These are phyloP conservation scores for Trypanosoma platydactyli DNA, from an alignment of 208 protist species.

Conservation along the genomic window DNA sequence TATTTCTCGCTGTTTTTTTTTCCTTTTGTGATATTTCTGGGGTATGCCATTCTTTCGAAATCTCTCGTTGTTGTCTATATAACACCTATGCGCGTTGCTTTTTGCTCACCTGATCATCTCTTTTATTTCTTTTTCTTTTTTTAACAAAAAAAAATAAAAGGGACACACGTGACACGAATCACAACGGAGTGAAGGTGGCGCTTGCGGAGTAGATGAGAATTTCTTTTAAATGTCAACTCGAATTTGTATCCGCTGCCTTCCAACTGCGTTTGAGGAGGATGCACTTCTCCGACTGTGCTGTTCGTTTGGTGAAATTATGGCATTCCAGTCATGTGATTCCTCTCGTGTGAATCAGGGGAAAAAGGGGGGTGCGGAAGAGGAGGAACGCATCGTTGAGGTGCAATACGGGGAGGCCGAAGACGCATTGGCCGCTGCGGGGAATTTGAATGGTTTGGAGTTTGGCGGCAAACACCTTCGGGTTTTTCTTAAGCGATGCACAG, in stretches of 20 bases:
- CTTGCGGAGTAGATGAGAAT: too few species aligned
- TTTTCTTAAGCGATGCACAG: conserved; percentile 16
- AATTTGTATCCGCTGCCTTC: conserved; percentile 53
- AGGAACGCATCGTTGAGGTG: conserved; percentile 36
- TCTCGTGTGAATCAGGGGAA: too few species aligned
- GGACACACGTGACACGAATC: too few species aligned
- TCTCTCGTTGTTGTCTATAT: conserved; percentile 2
- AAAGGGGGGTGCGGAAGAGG: background rate
- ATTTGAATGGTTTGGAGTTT: conserved; percentile 83
- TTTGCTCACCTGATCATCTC: background rate
- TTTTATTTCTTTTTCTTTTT: conserved; percentile 15
- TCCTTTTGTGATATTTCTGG: too few species aligned
- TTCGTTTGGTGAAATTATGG: conserved; percentile 68
- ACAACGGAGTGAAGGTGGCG: too few species aligned
- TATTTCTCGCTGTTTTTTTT: conserved; percentile 22
- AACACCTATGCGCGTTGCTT: background rate
- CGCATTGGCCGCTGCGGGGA: conserved; percentile 49
- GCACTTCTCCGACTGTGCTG: conserved; percentile 62
- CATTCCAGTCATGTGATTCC: conserved; percentile 21
- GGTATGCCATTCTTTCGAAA: too few species aligned
- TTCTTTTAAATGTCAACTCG: conserved; percentile 33
- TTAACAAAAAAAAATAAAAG: background rate
- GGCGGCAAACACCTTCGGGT: conserved; percentile 50
- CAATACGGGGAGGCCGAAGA: conserved; percentile 60
- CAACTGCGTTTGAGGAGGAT: conserved; percentile 39